Evolutionary conservation across 805 yeast genomes (phyloP), one percentile per base, ranked within the genome.

Genomic region (Lipomyces yamanashiensis): DNA sequence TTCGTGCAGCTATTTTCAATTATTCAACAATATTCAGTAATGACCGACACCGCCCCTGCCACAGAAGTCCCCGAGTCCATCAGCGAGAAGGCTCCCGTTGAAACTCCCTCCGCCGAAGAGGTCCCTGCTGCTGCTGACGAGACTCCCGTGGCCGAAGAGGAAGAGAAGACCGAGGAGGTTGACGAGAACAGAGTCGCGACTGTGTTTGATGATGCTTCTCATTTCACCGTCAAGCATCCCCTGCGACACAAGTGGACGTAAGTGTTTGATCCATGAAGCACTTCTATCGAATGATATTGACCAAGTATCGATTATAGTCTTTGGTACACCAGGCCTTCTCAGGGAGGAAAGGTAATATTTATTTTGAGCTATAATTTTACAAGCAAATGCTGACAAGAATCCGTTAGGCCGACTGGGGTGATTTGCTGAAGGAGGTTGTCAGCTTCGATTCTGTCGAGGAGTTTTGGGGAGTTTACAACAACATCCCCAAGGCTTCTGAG

Each of bases 381-480:
- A 33, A 54, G 9, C 10, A 21, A 23, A 21, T 19, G 28, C 44
- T 53, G 9, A 34, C 28, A 37, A 13, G n/a, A n/a, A 19, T 19
- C 7, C 9, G 41, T 8, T 17, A 64, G 70, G 96, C 91, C 79
- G 86, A 90, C 73, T 93, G 98, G 98, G 84, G 90, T 60, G 96
- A 92, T 74, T 83, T 92, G 70, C 83, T 95, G 74, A 92, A 92
- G 80, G 96, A 97, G 62, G 96, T 95, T 57, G 93, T 92, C 71
- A 85, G 96, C 28, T 91, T 95, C 73, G 84, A 87, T 60, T 86
- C 97, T n/a, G 98, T 95, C 58, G 99, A 95, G 81, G 98, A 93
- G 78, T 95, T 95, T 81, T 95, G 99, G 99, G 99, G 98, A 33
- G 88, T 93, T 70, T 89, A 86, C 82, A 92, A 95, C 78, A 89